phyloP scores from a whole-genome alignment of 805 yeast genomes.

The Yarrowia sp. region DNA sequence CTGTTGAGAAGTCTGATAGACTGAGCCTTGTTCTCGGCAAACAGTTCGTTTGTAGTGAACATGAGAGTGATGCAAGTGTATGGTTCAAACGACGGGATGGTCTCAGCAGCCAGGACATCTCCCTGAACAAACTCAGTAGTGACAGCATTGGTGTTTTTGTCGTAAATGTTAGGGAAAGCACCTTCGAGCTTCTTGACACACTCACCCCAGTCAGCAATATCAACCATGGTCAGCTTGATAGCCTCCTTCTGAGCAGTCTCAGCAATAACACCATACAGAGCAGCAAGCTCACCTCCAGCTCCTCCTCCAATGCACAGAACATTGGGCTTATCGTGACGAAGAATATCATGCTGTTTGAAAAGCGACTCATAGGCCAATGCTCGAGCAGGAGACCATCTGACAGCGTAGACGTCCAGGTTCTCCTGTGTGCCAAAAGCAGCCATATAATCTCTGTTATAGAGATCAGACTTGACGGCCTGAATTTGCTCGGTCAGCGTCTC shows the following conservation, averaged over 20 bases:
- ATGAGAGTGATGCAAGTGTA: conserved; percentile 63
- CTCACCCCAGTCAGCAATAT: conserved; percentile 73
- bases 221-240: conserved; percentile 57
- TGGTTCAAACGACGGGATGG: conserved; percentile 34
- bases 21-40: conserved; percentile 61
- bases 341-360: conserved; percentile 44
- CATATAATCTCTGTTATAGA: conserved; percentile 67
- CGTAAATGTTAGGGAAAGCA: conserved; percentile 2
- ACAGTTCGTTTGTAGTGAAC: conserved; percentile 86
- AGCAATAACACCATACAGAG: conserved; percentile 56
- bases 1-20: conserved; percentile 59
- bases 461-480: conserved; percentile 66
- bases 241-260: conserved; percentile 20
- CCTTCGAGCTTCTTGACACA: conserved; percentile 47
- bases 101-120: conserved; percentile 33
- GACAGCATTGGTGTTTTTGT: neutral
- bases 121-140: conserved; percentile 28
- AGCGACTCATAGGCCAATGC: conserved; percentile 71
- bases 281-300: conserved; percentile 78
- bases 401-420: conserved; percentile 72
- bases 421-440: conserved; percentile 63
- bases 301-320: conserved; percentile 82
- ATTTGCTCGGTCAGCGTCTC: conserved; percentile 44
- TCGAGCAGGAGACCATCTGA: conserved; percentile 84
- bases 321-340: conserved; percentile 31